A percentile compares a stretch with the other conserved stretches of the same genome.
Conservation (phyloP, 768 basidiomycete species). For the Tephrocybe sp. region DNA sequence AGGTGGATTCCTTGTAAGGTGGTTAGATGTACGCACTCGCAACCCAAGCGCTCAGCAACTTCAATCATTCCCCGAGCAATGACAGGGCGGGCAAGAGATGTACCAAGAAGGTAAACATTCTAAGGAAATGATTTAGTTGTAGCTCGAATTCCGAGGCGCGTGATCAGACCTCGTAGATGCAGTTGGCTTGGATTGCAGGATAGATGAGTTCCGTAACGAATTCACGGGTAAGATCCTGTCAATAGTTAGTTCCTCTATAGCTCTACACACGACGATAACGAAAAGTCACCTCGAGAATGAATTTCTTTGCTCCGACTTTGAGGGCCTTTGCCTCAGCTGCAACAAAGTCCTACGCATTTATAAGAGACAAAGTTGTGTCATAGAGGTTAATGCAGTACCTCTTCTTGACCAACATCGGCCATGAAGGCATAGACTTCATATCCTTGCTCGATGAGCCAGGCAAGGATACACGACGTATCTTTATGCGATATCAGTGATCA, state of each 20-base stretch:
- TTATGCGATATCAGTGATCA: constrained; percentile 13
- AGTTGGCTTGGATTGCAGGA: constrained; percentile 97
- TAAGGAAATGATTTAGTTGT: constrained; percentile 24
- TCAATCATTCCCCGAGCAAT: constrained; percentile 99
- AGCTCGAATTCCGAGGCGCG: background rate
- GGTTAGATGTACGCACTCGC: constrained; percentile 68
- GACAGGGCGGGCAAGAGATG: constrained; percentile 96
- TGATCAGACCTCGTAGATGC: constrained; percentile 86
- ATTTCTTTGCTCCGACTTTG: constrained; percentile 91
- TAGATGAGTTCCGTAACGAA: constrained; percentile 97
- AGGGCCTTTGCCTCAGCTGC: constrained; percentile 90
- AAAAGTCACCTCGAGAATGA: constrained; percentile 74
- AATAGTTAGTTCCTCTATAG: background rate
- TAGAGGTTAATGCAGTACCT: constrained; percentile 39
- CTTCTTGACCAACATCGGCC: constrained; percentile 93
- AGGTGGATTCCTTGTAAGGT: background rate
- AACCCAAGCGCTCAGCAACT: constrained; percentile 84
- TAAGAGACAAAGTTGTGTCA: constrained; percentile 1
- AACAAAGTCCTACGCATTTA: constrained; percentile 71
- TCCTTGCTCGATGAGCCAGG: constrained; percentile 97
- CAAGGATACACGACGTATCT: constrained; percentile 99
- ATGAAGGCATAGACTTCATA: constrained; percentile 98
- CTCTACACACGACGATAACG: background rate
- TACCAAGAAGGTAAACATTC: constrained; percentile 97
- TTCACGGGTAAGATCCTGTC: constrained; percentile 88